Conservation (phyloP, 768 basidiomycete genomes). For the Postia placenta region DNA sequence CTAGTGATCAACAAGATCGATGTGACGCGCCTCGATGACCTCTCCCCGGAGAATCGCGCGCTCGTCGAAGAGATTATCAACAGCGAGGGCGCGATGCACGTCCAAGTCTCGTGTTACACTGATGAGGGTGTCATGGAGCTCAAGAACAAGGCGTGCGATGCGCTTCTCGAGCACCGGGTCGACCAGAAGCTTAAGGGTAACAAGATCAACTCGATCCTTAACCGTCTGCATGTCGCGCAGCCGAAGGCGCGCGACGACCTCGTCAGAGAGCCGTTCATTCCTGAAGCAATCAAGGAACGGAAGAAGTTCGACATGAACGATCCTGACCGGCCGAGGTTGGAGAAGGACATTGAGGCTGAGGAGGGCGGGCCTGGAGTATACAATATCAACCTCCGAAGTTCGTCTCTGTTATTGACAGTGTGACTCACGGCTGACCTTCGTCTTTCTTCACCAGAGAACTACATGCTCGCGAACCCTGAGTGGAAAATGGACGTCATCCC, state of each 20-base stretch:
- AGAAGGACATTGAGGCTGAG: slow-evolving; percentile 79
- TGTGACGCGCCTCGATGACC: slow-evolving; percentile 81
- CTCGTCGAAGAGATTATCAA: slow-evolving; percentile 87
- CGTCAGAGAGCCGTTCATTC: slow-evolving; percentile 82
- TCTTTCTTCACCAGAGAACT: slow-evolving; percentile 59
- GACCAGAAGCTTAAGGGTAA: slow-evolving; percentile 90
- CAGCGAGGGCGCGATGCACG: slow-evolving; percentile 59
- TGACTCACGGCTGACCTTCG: too few species aligned
- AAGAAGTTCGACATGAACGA: slow-evolving; percentile 86
- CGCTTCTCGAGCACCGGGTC: slow-evolving; percentile 90
- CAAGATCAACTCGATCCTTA: slow-evolving; percentile 88
- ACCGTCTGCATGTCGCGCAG: slow-evolving; percentile 93
- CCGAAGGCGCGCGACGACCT: slow-evolving; percentile 90
- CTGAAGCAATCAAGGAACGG: slow-evolving; percentile 70
- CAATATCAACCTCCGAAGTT: slow-evolving; percentile 87
- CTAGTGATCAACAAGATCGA: slow-evolving; percentile 99
- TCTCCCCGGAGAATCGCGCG: slow-evolving; percentile 65
- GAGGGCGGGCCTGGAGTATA: slow-evolving; percentile 89
- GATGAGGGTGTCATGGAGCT: slow-evolving; percentile 98
- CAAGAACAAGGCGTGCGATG: slow-evolving; percentile 93
- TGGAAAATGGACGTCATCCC: slow-evolving; percentile 98
- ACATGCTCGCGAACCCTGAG: slow-evolving; percentile 78
- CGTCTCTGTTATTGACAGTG: slow-evolving; percentile 20
- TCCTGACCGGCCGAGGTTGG: slow-evolving; percentile 65
- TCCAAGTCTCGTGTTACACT: slow-evolving; percentile 90